Base-by-base conservation (phyloP, 768 basidiomycete genomes). In the Ramaria rubella region DNA sequence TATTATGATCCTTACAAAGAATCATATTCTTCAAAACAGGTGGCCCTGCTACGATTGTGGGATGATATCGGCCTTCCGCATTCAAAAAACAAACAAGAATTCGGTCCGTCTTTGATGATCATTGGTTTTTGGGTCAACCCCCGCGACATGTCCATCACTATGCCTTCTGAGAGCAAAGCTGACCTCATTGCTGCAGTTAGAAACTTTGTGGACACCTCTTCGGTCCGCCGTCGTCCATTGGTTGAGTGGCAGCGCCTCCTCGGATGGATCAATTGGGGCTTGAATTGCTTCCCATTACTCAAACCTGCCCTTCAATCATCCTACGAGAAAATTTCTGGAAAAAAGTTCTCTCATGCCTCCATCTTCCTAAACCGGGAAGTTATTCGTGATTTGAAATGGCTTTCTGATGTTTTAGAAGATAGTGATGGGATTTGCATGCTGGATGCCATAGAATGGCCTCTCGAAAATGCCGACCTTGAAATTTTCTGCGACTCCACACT, bases 21-120 rank as follows among this genome's bases (percentile, higher is more conserved):
- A 1, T 34, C 24, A 12, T 55, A 69, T 17, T 75, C 75, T 0
- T 6, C 49, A 0, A 62, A 64, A 6, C 77, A 78, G 60, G 64
- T 55, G 2, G 19, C 31, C 2, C 65, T 77, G 1, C 70, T 79
- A 0, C 38, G 33, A 1, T 66, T 77, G 1, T 77, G 72, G 69
- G 76, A 78, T 60, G 44, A 64, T 1, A 60, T 77, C 15, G 68
- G 72, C 0, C 63, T 76, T 9, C 75, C 73, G 0, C 74, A 77
- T 60, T 66, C 72, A 11, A 55, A 63, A 12, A 30, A 45, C 3
- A 79, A 78, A 57, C 78, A 79, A 58, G 9, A 73, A 0, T 70
- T 17, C n/a, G 74, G 73, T 0, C 5, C 45, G 0, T 5, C 30
- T 0, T 66, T 78, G 12, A 61, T 62, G 2, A 69, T 77, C 58